A percentile compares a stretch with the other conserved stretches of the same genome.
These are phyloP conservation scores for Lachnellula hyalina DNA, from an alignment of 2,329 filamentous ascomycete genomes.

Conservation along the genomic window DNA sequence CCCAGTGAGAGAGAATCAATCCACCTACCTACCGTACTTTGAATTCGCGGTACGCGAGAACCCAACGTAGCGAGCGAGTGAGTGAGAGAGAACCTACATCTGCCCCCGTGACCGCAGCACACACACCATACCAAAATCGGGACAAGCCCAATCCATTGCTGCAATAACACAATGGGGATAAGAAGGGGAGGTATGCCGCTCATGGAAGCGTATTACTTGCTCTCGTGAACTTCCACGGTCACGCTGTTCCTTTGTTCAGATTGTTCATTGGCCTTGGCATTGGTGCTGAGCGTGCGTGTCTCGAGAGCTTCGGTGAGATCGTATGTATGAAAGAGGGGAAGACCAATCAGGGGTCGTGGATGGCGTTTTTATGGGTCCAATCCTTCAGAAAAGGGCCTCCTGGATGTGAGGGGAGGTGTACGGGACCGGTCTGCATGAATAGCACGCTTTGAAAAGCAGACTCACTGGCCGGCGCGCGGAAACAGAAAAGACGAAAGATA, in stretches of 20 bases:
- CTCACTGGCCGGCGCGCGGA: not conserved
- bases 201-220: not conserved
- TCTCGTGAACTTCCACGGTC: not conserved
- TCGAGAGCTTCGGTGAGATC: constrained; percentile 12
- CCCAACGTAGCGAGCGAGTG: not conserved
- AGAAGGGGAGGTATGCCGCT: not conserved
- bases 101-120: not conserved
- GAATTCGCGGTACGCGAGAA: not conserved
- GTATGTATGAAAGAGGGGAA: not conserved
- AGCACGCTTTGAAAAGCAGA: constrained; percentile 1
- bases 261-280: constrained; percentile 6
- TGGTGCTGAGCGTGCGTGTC: constrained; percentile 5
- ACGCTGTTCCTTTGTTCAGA: not conserved
- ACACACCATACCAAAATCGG: not conserved
- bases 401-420: constrained; percentile 8
- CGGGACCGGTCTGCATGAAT: constrained; percentile 3
- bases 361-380: not conserved
- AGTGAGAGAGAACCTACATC: not conserved
- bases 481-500: not conserved
- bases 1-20: not conserved
- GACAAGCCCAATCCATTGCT: not conserved
- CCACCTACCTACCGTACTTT: constrained; percentile 6
- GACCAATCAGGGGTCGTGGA: constrained; percentile 17
- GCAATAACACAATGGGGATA: not conserved
- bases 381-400: not conserved